Percentiles rank a stretch among this genome's conserved stretches.
Evolutionary conservation across 2,329 filamentous ascomycete genomes (phyloP).

Genomic region (Graphilbum ipis-grandicollis): DNA sequence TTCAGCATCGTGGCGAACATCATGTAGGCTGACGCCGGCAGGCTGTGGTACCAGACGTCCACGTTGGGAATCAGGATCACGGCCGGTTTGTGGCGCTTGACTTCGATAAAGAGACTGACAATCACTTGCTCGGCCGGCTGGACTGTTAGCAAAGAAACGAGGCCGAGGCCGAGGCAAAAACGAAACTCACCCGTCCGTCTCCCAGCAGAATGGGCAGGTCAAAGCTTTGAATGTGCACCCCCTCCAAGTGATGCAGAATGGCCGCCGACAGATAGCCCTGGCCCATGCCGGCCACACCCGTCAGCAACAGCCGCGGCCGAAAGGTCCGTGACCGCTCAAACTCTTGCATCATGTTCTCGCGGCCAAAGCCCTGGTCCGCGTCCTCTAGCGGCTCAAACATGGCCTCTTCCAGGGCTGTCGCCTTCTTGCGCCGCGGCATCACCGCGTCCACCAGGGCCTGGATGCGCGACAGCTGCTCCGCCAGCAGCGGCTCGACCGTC

Average conservation of each 20-base stretch:
- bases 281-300: conserved; percentile 77
- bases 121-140: conserved; percentile 71
- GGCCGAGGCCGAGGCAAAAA: neutral
- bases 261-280: conserved; percentile 79
- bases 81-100: conserved; percentile 85
- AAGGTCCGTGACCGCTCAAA: conserved; percentile 84
- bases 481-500: conserved; percentile 64
- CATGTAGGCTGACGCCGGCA: conserved; percentile 48
- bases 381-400: conserved; percentile 79
- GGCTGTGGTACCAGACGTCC: conserved; percentile 62
- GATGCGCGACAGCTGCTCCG: conserved; percentile 53
- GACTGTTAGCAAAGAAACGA: neutral
- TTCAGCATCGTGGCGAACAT: conserved; percentile 72
- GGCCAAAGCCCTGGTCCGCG: conserved; percentile 65
- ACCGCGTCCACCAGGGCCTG: conserved; percentile 53
- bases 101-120: conserved; percentile 79
- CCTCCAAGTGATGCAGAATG: conserved; percentile 78
- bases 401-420: conserved; percentile 83
- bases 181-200: conserved; percentile 50
- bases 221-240: conserved; percentile 86
- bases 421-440: conserved; percentile 69
- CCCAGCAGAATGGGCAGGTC: conserved; percentile 76
- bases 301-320: conserved; percentile 69
- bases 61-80: conserved; percentile 89
- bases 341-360: conserved; percentile 57